These are phyloP conservation scores for Pholiota conissans DNA, from an alignment of 768 basidiomycete genomes.

Conservation along the genomic window DNA sequence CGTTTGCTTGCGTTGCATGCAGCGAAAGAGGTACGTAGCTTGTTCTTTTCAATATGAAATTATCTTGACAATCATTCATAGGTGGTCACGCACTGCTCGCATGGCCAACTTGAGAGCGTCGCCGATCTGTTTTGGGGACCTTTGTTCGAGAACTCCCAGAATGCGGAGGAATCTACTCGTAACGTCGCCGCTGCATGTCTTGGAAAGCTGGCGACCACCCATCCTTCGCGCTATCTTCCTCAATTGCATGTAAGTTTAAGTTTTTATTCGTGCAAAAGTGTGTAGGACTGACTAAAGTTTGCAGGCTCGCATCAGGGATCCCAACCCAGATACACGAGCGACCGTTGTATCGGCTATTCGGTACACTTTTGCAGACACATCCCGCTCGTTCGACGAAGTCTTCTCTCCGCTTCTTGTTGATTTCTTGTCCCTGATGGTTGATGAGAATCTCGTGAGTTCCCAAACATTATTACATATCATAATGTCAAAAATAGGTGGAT, in stretches of 20 bases:
- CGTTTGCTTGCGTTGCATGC: constrained; percentile 88
- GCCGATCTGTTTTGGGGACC: constrained; percentile 92
- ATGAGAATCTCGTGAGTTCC: constrained; percentile 80
- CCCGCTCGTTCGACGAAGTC: constrained; percentile 85
- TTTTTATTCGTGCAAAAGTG: too few relatives aligned
- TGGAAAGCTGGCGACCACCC: constrained; percentile 91
- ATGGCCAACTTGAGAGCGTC: constrained; percentile 79
- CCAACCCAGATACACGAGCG: constrained; percentile 71
- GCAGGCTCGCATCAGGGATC: constrained; percentile 68
- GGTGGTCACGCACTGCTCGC: constrained; percentile 91
- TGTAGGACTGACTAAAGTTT: too few relatives aligned
- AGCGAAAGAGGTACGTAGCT: constrained; percentile 78
- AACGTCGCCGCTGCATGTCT: constrained; percentile 97
- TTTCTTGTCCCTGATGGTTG: constrained; percentile 89
- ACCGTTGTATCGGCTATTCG: constrained; percentile 93
- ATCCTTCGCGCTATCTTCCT: constrained; percentile 87
- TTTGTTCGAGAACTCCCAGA: constrained; percentile 88
- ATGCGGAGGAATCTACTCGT: constrained; percentile 86
- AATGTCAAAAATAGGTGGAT: not conserved
- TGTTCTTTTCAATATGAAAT: too few relatives aligned
- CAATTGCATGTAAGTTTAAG: constrained; percentile 75
- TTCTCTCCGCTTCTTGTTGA: constrained; percentile 87
- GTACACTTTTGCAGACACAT: constrained; percentile 89
- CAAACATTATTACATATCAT: not conserved
- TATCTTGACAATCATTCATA: constrained; percentile 27